Percentiles rank a stretch among this genome's conserved stretches.
phyloP scores from a whole-genome alignment of 306 rosid genomes.

The Malus sylvestris region DNA sequence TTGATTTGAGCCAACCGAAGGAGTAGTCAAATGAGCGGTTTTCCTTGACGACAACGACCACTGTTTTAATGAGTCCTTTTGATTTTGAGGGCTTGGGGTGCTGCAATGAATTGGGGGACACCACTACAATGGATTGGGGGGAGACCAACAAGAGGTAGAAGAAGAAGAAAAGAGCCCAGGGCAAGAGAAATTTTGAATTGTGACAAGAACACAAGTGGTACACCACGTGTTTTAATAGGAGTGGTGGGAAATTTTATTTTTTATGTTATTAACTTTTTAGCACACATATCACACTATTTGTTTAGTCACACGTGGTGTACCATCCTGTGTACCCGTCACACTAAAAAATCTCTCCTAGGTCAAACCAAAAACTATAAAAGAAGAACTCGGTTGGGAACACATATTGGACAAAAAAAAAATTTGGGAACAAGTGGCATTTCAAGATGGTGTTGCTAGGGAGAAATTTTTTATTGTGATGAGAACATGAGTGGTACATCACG shows the following conservation, averaged over 20 bases:
- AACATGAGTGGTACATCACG: too few relatives aligned
- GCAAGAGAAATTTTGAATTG: too few relatives aligned
- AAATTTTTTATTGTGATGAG: too few relatives aligned
- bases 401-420: background rate
- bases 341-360: too few relatives aligned
- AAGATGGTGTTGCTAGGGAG: background rate
- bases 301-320: too few relatives aligned
- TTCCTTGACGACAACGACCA: slow-evolving; percentile 76
- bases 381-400: background rate
- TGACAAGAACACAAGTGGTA: too few relatives aligned
- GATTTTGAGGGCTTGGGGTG: slow-evolving; percentile 37
- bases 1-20: slow-evolving; percentile 64
- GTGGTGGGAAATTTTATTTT: too few relatives aligned
- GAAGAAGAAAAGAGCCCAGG: slow-evolving; percentile 10
- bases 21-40: slow-evolving; percentile 87
- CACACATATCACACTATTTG: too few relatives aligned
- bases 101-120: background rate
- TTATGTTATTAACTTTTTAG: too few relatives aligned
- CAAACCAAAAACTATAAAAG: background rate
- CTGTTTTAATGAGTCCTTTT: slow-evolving; percentile 64
- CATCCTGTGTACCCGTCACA: too few relatives aligned
- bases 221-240: too few relatives aligned
- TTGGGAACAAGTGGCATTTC: background rate
- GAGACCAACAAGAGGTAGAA: slow-evolving; percentile 30
- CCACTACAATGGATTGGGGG: background rate